These are phyloP conservation scores for Simmondsia chinensis DNA, from an alignment of 148 eudicot species.

Conservation along the genomic window DNA sequence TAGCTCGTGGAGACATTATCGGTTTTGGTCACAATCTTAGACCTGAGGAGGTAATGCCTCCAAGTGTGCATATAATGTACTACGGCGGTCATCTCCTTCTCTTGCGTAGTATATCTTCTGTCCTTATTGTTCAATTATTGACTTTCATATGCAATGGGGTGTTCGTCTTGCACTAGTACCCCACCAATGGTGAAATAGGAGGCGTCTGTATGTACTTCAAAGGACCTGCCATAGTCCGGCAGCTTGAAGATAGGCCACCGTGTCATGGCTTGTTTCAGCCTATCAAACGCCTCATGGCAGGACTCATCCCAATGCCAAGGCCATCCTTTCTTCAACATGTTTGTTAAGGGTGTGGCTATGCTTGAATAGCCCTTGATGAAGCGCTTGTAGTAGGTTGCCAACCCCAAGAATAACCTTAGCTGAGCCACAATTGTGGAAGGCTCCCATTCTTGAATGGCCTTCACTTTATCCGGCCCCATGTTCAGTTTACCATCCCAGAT, in stretches of 20 bases:
- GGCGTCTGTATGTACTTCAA: background rate
- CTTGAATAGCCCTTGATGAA: background rate
- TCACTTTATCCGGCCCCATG: too few relatives aligned
- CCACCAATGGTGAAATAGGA: background rate
- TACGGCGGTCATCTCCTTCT: constrained; percentile 3
- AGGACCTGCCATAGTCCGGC: too few relatives aligned
- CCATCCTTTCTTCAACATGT: background rate
- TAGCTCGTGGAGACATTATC: too few relatives aligned
- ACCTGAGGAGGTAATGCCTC: background rate
- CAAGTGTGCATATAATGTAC: background rate
- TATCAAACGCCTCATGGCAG: background rate
- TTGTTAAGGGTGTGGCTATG: background rate
- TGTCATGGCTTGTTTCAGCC: background rate
- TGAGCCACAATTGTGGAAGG: background rate
- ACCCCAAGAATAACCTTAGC: background rate
- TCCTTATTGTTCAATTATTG: background rate
- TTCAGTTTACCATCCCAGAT: too few relatives aligned
- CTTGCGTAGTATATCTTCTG: background rate
- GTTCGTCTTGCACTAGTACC: constrained; percentile 2
- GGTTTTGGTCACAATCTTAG: background rate
- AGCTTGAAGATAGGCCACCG: too few relatives aligned
- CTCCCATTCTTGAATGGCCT: background rate
- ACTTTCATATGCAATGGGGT: constrained; percentile 1
- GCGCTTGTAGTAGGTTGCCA: background rate
- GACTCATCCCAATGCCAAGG: background rate